These are phyloP conservation scores for Hordeum marinum DNA, from an alignment of 176 grass and related monocot species.

Conservation along the genomic window DNA sequence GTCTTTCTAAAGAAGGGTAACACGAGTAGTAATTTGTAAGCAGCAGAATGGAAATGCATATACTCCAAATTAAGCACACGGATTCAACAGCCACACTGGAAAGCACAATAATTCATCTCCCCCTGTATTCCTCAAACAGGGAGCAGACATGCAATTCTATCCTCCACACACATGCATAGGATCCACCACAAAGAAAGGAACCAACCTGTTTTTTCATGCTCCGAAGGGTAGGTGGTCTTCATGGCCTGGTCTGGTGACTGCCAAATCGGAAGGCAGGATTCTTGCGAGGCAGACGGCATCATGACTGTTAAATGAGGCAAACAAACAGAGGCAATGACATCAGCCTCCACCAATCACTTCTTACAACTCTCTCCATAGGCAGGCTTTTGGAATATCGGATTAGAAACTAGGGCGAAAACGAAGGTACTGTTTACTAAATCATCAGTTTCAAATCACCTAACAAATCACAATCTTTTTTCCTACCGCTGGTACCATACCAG, in stretches of 20 bases:
- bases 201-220: neutral
- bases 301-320: conserved; percentile 18
- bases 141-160: neutral
- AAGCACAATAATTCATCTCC: conserved; percentile 1
- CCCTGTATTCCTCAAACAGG: neutral
- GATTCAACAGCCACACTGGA: neutral
- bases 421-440: conserved; percentile 9
- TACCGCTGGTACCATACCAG: conserved; percentile 17
- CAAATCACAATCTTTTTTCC: conserved; percentile 36
- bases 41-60: neutral
- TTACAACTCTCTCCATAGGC: conserved; percentile 4
- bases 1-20: neutral
- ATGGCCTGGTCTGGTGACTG: neutral
- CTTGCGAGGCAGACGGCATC: conserved; percentile 1
- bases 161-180: neutral
- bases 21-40: no score
- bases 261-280: conserved; percentile 18
- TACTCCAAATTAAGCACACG: neutral
- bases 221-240: neutral
- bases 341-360: neutral
- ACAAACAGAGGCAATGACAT: neutral
- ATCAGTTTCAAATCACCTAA: conserved; percentile 28
- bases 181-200: conserved; percentile 2
- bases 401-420: neutral
- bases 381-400: neutral